Conservation (phyloP, 2,329 filamentous ascomycete genomes). For the Zymoseptoria brevis region DNA sequence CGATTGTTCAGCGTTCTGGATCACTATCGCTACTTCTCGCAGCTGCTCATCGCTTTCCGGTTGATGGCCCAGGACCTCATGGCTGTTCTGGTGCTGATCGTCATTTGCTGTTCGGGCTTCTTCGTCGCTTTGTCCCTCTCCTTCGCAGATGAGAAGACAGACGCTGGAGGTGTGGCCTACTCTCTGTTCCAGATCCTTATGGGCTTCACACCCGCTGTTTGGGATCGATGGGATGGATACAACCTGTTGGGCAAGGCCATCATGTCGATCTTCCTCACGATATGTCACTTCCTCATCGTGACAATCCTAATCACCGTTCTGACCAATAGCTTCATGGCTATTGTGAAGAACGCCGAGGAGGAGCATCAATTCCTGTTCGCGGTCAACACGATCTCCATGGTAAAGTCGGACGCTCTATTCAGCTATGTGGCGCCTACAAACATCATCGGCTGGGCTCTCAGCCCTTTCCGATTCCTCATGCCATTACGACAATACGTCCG, state of each 20-base stretch:
- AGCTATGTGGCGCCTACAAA: conserved; percentile 89
- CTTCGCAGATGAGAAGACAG: conserved; percentile 59
- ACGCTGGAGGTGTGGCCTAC: conserved; percentile 70
- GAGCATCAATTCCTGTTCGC: conserved; percentile 91
- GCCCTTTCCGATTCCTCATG: conserved; percentile 72
- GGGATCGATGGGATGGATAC: conserved; percentile 79
- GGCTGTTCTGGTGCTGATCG: conserved; percentile 73
- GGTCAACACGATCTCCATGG: conserved; percentile 95
- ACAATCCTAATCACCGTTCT: conserved; percentile 94
- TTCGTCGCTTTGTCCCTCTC: conserved; percentile 90
- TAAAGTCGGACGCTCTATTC: conserved; percentile 94
- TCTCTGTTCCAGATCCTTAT: conserved; percentile 89
- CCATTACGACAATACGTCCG: conserved; percentile 74
- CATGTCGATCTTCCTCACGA: conserved; percentile 76
- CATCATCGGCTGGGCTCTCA: conserved; percentile 81
- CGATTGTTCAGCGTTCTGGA: conserved; percentile 88
- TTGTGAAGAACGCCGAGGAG: conserved; percentile 86
- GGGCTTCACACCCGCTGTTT: conserved; percentile 92
- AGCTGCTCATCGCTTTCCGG: conserved; percentile 85
- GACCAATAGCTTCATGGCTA: conserved; percentile 92
- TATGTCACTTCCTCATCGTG: conserved; percentile 89
- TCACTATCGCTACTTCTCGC: conserved; percentile 93
- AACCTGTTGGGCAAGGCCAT: conserved; percentile 70
- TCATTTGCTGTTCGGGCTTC: conserved; percentile 87
- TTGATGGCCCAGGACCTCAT: conserved; percentile 88